Evolutionary conservation across 148 eudicot species (phyloP).

Genomic region (Nepenthes mirabilis): DNA sequence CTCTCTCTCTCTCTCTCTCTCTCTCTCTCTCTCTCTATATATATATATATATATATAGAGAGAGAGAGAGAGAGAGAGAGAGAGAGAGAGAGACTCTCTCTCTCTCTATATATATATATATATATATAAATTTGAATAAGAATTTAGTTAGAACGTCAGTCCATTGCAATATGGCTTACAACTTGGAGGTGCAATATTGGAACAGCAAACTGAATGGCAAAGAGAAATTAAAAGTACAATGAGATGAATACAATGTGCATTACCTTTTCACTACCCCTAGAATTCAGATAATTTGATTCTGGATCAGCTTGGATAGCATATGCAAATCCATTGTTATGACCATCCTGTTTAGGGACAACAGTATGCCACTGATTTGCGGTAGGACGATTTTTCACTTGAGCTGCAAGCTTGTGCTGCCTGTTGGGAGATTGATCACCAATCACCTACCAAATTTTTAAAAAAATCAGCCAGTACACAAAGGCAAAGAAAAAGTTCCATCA

Average conservation of each 20-base stretch:
- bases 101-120: no score
- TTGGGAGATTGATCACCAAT: conserved; percentile 45
- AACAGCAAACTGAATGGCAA: background rate
- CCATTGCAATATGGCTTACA: background rate
- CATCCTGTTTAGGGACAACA: conserved; percentile 38
- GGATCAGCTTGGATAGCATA: conserved; percentile 21
- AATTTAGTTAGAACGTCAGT: no score
- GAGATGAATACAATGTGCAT: conserved; percentile 8
- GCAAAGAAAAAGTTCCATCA: background rate
- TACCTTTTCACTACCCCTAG: conserved; percentile 54
- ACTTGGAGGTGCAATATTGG: background rate
- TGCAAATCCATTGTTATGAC: conserved; percentile 48
- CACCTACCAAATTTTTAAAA: conserved; percentile 24
- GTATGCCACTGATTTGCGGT: conserved; percentile 46
- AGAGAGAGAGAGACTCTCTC: no score
- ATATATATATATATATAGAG: no score
- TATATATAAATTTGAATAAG: no score
- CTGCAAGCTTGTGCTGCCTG: conserved; percentile 31
- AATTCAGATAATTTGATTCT: conserved; percentile 13
- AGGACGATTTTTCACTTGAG: conserved; percentile 27
- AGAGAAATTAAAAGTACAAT: background rate
- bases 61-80: no score
- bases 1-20: no score
- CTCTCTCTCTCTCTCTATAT: no score
- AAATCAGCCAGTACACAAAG: background rate